Percentiles rank a stretch among this genome's conserved stretches.
These are phyloP conservation scores for Lentinula raphanica DNA, from an alignment of 768 basidiomycete genomes.

Conservation along the genomic window DNA sequence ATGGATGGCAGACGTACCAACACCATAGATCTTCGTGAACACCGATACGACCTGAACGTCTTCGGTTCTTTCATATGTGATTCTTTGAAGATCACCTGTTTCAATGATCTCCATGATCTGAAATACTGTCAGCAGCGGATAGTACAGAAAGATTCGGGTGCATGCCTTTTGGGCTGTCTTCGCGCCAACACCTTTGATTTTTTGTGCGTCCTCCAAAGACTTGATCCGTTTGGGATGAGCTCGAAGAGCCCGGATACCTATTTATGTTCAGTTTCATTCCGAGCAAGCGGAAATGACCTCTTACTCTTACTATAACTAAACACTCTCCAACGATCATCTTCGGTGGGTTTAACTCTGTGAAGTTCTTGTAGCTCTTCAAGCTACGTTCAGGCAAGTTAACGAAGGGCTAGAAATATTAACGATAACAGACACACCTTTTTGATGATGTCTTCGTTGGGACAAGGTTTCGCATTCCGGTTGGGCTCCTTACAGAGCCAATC, in stretches of 20 bases:
- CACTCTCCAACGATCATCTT: slow-evolving; percentile 66
- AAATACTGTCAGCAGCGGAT: neutral
- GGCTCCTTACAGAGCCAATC: slow-evolving; percentile 66
- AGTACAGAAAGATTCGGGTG: neutral
- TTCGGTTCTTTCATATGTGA: slow-evolving; percentile 57
- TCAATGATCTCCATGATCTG: slow-evolving; percentile 80
- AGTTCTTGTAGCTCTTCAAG: slow-evolving; percentile 61
- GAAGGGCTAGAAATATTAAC: neutral
- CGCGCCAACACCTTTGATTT: slow-evolving; percentile 58
- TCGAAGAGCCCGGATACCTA: slow-evolving; percentile 58
- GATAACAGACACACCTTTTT: slow-evolving; percentile 49
- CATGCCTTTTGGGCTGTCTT: slow-evolving; percentile 73
- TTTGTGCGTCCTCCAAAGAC: slow-evolving; percentile 52
- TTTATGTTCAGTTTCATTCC: neutral
- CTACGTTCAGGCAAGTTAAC: slow-evolving; percentile 28
- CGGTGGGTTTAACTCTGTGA: slow-evolving; percentile 53
- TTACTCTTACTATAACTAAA: slow-evolving; percentile 63
- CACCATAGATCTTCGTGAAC: slow-evolving; percentile 83
- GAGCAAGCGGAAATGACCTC: slow-evolving; percentile 10
- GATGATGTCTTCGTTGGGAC: slow-evolving; percentile 68
- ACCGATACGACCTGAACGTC: slow-evolving; percentile 50
- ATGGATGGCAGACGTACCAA: slow-evolving; percentile 41
- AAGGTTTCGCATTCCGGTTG: slow-evolving; percentile 22
- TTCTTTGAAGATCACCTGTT: slow-evolving; percentile 67
- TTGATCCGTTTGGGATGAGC: slow-evolving; percentile 54